Evolutionary conservation across 306 rosid species (phyloP).

Genomic region (Pterocarpus santalinus): DNA sequence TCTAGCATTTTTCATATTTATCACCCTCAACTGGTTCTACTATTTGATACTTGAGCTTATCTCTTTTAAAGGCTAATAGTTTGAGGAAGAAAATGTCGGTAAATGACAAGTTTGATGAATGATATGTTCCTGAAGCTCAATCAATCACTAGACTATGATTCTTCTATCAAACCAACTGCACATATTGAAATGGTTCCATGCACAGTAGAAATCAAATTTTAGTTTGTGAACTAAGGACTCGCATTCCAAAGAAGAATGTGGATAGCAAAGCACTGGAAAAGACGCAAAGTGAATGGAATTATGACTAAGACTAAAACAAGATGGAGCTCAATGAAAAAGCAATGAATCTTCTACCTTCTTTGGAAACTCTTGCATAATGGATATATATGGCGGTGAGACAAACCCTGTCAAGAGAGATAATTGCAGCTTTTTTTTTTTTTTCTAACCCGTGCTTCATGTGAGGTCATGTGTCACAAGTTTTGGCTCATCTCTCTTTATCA

Average conservation of each 20-base stretch:
- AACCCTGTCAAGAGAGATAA: too few species aligned
- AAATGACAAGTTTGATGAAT: too few species aligned
- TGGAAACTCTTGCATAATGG: neutral
- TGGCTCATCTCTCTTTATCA: too few species aligned
- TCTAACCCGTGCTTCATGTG: too few species aligned
- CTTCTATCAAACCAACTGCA: neutral
- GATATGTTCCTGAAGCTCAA: neutral
- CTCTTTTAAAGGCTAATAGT: neutral
- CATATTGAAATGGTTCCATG: neutral
- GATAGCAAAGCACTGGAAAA: too few species aligned
- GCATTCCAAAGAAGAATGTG: neutral
- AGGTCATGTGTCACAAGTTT: too few species aligned
- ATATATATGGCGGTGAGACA: too few species aligned
- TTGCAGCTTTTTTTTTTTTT: too few species aligned
- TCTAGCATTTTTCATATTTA: too few species aligned
- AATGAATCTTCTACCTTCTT: neutral
- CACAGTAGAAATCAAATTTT: neutral
- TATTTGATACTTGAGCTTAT: neutral
- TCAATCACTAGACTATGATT: neutral
- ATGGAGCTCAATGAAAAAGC: neutral
- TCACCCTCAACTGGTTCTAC: too few species aligned
- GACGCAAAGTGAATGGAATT: too few species aligned
- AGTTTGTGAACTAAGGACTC: neutral
- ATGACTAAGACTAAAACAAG: too few species aligned
- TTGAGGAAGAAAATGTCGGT: neutral